phyloP scores from a whole-genome alignment of 106 monocot genomes.

The Allium sativum region DNA sequence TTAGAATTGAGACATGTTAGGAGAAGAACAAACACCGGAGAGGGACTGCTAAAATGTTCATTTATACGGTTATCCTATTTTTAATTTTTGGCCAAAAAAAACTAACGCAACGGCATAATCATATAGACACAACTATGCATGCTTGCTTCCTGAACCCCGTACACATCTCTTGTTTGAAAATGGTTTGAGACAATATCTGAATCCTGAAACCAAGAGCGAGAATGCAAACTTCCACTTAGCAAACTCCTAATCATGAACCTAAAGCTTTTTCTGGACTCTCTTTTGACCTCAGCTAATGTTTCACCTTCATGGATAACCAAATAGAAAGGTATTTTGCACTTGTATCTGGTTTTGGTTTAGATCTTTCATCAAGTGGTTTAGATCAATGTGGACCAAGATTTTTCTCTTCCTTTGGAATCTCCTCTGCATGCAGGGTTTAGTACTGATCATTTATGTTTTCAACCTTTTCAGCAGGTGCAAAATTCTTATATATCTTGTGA shows the following conservation, averaged over 20 bases:
- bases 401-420: constrained; percentile 74
- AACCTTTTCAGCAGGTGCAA: constrained; percentile 54
- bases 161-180: constrained; percentile 62
- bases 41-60: too few relatives aligned
- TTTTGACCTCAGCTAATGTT: constrained; percentile 57
- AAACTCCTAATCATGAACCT: constrained; percentile 77
- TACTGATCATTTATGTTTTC: constrained; percentile 88
- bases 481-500: too few relatives aligned
- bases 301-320: constrained; percentile 79
- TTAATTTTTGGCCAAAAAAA: too few relatives aligned
- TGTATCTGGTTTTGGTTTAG: constrained; percentile 61
- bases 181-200: constrained; percentile 53
- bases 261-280: constrained; percentile 67
- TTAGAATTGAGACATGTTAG: too few relatives aligned
- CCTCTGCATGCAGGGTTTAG: constrained; percentile 65
- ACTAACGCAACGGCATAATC: too few relatives aligned
- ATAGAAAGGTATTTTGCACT: constrained; percentile 75
- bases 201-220: constrained; percentile 62
- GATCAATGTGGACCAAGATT: constrained; percentile 54
- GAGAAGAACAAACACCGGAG: too few relatives aligned
- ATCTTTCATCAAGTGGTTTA: constrained; percentile 77
- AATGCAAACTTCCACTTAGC: too few relatives aligned
- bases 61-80: too few relatives aligned
- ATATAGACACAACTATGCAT: too few relatives aligned
- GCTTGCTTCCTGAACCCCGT: constrained; percentile 98